A percentile compares a stretch with the other conserved stretches of the same genome.
Evolutionary conservation across 129 eudicot genomes (phyloP).

Genomic region (Flaveria robusta): DNA sequence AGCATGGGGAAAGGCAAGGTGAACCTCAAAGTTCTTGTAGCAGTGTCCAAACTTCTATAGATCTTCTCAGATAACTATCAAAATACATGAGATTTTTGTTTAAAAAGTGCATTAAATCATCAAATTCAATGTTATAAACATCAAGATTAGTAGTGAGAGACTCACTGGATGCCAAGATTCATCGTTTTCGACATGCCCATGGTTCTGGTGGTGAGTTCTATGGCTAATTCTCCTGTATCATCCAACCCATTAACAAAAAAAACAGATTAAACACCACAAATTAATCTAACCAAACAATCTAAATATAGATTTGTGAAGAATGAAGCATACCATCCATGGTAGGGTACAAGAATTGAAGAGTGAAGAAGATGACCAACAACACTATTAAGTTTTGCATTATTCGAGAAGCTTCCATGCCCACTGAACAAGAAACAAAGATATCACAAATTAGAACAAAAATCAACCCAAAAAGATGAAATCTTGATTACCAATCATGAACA

Average conservation of each 20-base stretch:
- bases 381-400: constrained; percentile 68
- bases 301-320: too few relatives aligned
- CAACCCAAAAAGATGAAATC: constrained; percentile 16
- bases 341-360: constrained; percentile 95
- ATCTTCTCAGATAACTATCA: constrained; percentile 75
- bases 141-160: constrained; percentile 17
- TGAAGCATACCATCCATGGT: constrained; percentile 88
- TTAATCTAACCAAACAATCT: neutral
- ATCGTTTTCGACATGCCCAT: constrained; percentile 96
- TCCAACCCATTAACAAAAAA: constrained; percentile 7
- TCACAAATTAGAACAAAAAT: neutral
- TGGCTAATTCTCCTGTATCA: constrained; percentile 94
- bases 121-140: neutral
- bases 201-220: constrained; percentile 97
- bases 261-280: neutral
- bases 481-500: neutral
- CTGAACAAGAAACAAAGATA: constrained; percentile 39
- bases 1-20: constrained; percentile 88
- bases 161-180: constrained; percentile 99
- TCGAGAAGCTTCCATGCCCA: constrained; percentile 98
- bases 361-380: constrained; percentile 90
- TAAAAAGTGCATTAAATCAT: neutral
- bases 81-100: neutral
- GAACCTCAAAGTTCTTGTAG: constrained; percentile 61
- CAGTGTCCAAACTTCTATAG: constrained; percentile 55